Percentiles rank a stretch among this genome's conserved stretches.
phyloP scores from a whole-genome alignment of 331 rosid species.

The Dryas integrifolia region DNA sequence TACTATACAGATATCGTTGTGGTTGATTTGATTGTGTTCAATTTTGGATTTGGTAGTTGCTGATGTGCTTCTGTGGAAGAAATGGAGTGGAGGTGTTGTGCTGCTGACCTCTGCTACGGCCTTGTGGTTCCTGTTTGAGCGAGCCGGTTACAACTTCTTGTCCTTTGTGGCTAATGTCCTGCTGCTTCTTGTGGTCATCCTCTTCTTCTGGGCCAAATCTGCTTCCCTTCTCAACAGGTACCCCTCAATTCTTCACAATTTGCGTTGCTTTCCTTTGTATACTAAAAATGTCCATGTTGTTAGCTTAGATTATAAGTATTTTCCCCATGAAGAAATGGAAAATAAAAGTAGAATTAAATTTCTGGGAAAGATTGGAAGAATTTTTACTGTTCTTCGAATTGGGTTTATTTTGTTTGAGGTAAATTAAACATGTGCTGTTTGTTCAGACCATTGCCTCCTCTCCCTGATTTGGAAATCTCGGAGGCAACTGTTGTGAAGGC shows the following conservation, averaged over 20 bases:
- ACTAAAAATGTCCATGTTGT: background rate
- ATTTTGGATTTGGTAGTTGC: conserved; percentile 52
- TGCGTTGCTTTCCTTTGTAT: background rate
- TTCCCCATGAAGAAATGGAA: background rate
- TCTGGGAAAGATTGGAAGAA: background rate
- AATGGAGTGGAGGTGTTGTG: conserved; percentile 60
- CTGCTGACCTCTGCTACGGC: conserved; percentile 57
- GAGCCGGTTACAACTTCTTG: conserved; percentile 76
- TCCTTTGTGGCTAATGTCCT: conserved; percentile 86
- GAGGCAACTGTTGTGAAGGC: conserved; percentile 55
- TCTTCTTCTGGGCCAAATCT: conserved; percentile 92
- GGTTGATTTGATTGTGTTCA: conserved; percentile 11
- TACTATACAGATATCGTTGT: background rate
- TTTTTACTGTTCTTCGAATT: conserved; percentile 1
- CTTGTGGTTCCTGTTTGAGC: conserved; percentile 79
- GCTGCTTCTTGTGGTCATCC: conserved; percentile 74
- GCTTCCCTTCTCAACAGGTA: conserved; percentile 95
- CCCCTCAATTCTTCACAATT: conserved; percentile 2
- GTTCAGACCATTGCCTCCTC: conserved; percentile 93
- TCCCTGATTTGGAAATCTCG: conserved; percentile 86
- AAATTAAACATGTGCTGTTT: conserved; percentile 19
- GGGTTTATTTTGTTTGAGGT: conserved; percentile 13
- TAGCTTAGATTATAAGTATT: background rate
- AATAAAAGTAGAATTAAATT: too few relatives aligned
- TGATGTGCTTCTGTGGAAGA: conserved; percentile 87